A percentile compares a stretch with the other conserved stretches of the same genome.
Evolutionary conservation across 2,329 filamentous ascomycete species (phyloP).

Genomic region (Sarocladiaceae sp.): DNA sequence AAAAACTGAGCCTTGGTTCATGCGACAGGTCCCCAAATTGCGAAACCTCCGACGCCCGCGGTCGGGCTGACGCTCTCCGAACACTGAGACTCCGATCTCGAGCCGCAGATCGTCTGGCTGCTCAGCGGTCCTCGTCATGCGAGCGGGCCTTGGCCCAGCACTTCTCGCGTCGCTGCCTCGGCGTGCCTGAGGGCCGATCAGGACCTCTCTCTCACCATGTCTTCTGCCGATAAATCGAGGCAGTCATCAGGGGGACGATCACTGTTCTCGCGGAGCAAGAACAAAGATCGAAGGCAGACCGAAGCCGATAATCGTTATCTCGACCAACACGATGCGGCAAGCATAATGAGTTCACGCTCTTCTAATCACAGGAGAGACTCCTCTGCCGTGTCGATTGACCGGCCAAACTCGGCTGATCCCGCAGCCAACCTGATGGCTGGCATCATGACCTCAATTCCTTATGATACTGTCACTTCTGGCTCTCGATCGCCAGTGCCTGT

Average conservation of each 20-base stretch:
- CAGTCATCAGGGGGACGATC: conserved; percentile 73
- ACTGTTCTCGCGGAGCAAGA: conserved; percentile 87
- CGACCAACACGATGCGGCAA: conserved; percentile 55
- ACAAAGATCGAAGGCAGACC: conserved; percentile 62
- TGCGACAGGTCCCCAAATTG: not conserved
- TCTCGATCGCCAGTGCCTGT: conserved; percentile 66
- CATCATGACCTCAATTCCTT: conserved; percentile 83
- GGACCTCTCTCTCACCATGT: conserved; percentile 36
- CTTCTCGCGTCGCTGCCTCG: conserved; percentile 15
- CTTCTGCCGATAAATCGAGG: conserved; percentile 71
- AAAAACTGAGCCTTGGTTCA: conserved; percentile 1
- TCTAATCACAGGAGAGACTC: conserved; percentile 69
- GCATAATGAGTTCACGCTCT: conserved; percentile 60
- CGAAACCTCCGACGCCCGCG: not conserved
- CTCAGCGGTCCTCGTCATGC: conserved; percentile 11
- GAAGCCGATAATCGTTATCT: conserved; percentile 56
- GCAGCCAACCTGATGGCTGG: conserved; percentile 69
- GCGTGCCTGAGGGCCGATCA: not conserved
- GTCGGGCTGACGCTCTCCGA: not conserved
- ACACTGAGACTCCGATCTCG: not conserved
- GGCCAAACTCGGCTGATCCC: conserved; percentile 58
- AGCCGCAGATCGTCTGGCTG: conserved; percentile 2
- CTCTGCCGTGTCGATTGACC: conserved; percentile 68
- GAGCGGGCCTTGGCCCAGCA: conserved; percentile 13
- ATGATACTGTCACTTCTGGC: conserved; percentile 65